Percentiles rank a stretch among this genome's conserved stretches.
Evolutionary conservation across 108 stramenopile genomes (phyloP).

Genomic region (Fistulifera pelliculosa): DNA sequence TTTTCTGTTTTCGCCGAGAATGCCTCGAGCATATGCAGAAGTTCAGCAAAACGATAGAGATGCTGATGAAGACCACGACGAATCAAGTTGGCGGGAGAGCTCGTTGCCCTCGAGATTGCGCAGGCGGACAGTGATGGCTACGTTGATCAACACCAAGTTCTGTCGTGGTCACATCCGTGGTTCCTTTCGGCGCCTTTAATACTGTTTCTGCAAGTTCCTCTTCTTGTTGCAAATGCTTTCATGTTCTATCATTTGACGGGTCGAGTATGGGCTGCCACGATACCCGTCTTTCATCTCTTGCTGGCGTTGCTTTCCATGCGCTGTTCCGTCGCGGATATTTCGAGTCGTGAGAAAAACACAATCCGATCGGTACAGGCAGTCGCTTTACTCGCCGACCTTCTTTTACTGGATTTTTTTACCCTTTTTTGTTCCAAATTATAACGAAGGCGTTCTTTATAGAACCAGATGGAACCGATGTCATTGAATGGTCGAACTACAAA

Average conservation of each 20-base stretch:
- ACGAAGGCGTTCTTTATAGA: constrained; percentile 9
- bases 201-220: neutral
- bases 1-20: too few relatives aligned
- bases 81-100: too few relatives aligned
- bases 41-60: too few relatives aligned
- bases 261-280: constrained; percentile 5
- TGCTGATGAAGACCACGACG: too few relatives aligned
- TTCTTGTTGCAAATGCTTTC: neutral
- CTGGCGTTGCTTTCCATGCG: constrained; percentile 2
- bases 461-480: constrained; percentile 15
- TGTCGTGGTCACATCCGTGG: neutral
- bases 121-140: too few relatives aligned
- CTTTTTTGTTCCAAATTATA: neutral
- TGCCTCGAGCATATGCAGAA: too few relatives aligned
- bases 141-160: too few relatives aligned
- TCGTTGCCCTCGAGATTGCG: too few relatives aligned
- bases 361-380: too few relatives aligned
- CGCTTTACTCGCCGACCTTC: neutral
- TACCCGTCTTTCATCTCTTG: constrained; percentile 1
- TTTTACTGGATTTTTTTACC: constrained; percentile 1
- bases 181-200: neutral
- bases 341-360: too few relatives aligned
- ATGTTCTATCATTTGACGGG: constrained; percentile 5
- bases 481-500: constrained; percentile 12
- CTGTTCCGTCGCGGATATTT: too few relatives aligned